Percentiles rank a stretch among this genome's conserved stretches.
Conservation (phyloP, 257 asterid species). For the Rhazya stricta region DNA sequence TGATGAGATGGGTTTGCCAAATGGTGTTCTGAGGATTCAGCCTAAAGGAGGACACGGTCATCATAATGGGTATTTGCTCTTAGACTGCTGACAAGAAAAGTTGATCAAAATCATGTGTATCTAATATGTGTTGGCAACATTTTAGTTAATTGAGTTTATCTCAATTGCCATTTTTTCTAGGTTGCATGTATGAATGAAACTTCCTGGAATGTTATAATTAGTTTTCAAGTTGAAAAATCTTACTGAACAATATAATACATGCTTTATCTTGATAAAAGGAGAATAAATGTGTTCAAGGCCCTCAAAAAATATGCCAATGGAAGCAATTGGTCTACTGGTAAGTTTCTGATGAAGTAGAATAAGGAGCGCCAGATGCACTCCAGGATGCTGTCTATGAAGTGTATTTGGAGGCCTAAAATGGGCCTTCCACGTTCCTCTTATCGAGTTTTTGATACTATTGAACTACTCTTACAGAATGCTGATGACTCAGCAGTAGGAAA, state of each 20-base stretch:
- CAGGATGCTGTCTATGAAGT: not conserved
- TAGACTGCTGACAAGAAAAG: not conserved
- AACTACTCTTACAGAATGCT: not conserved
- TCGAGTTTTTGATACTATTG: not conserved
- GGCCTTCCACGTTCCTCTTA: not conserved
- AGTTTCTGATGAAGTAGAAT: not conserved
- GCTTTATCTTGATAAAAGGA: not conserved
- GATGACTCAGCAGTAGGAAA: not conserved
- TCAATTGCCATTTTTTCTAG: not conserved
- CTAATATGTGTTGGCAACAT: not conserved
- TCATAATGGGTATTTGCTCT: conserved; percentile 80
- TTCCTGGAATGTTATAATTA: not conserved
- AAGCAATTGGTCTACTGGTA: not conserved
- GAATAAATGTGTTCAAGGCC: not conserved
- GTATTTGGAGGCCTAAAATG: not conserved
- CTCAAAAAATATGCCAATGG: not conserved
- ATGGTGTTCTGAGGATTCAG: conserved; percentile 88
- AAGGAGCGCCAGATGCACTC: not conserved
- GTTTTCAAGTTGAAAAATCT: not conserved
- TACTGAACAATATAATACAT: not conserved
- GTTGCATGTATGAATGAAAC: not conserved
- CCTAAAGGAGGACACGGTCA: conserved; percentile 98
- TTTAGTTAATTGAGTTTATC: not conserved
- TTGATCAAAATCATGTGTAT: not conserved
- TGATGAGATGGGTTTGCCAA: conserved; percentile 95